Evolutionary conservation across 2,329 filamentous ascomycete genomes (phyloP), one percentile per base, ranked within the genome.

Genomic region (Ophiostoma himal-ulmi): DNA sequence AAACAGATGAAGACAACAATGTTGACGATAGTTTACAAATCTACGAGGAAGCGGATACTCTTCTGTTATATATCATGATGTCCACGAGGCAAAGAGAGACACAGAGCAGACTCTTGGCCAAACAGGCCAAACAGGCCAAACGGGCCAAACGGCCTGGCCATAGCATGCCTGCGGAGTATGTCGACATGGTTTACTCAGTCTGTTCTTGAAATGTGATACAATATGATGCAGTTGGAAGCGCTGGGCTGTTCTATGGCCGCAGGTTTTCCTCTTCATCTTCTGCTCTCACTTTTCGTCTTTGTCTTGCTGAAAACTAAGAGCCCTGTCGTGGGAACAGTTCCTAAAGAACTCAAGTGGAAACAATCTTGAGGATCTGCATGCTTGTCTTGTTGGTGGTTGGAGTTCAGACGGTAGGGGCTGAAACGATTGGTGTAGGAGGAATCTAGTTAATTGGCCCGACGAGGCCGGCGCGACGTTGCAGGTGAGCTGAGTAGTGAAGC

Each of bases 321-420:
- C 52, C n/a, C 52, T 30, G n/a, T 57, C 52, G 52, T 57, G 52
- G 30, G n/a, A 57, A 57, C 17, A 62, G 34, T 34, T 62, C 22
- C 57, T 26, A 70, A 34, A 6, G 14, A 66, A 30, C 44, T 1
- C 7, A 60, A 66, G 22, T n/a, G 37, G 39, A 13, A 60, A 48
- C 67, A 3, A 22, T 57, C 22, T 10, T 10, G 52, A 57, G 52
- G 22, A 57, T 57, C 26, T 62, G 26, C 57, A 62, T 62, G 26
- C 30, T 34, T 34, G 57, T 26, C 14, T 62, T 30, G 22, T 22
- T 17, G 13, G 54, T 60, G 20, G 60, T 37, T 11, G 5, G 57
- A 62, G 57, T 62, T 62, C 57, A 62, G 57, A 62, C 57, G 57
- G 57, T 62, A 68, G 41, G 41, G 66, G 66, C 37, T 67, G 39